Evolutionary conservation across 2,329 filamentous ascomycete species (phyloP), one percentile per base, ranked within the genome.

Genomic region (Claviceps humidiphila): DNA sequence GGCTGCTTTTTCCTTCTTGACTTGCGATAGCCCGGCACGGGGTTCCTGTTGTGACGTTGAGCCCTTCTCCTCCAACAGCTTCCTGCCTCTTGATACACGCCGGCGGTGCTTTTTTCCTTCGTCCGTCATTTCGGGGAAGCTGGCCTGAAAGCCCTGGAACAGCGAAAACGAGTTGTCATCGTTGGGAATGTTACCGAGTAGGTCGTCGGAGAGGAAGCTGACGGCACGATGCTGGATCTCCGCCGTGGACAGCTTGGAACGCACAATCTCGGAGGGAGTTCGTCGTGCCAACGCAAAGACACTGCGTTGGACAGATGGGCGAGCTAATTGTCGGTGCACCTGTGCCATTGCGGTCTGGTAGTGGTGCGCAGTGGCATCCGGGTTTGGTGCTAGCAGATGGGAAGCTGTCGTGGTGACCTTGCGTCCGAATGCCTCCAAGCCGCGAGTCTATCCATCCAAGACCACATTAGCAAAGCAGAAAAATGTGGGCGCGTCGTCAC

Each of bases 161-260:
- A 98, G 76, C 42, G 90, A 96, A 71, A 95, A 98, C 16, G 82
- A 75, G 68, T 87, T 94, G 22, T 84, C 82, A 64, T 85, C 79
- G 55, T 95, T 89, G 59, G 93, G 93, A 49, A 96, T 91, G 65
- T 95, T 90, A 58, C 75, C 74, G 47, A 98, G 80, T 59, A 98
- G 78, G 56, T 96, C 90, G 69, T 98, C 91, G 49, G 93, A 83
- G 39, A 98, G 75, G 64, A 87, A 90, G 45, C 89, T 84, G 52
- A 97, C 72, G 47, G 93, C 93, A 58, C 93, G 87, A 61, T 95
- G 90, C 69, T 95, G 89, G 60, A 97, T 97, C 72, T 98, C 93
- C 58, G 81, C 76, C 20, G 87, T 86, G 43, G 89, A 96, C 61
- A 98, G 82, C 64, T 86, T 91, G 55, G 88, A 91, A 59, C 93